A percentile compares a stretch with the other conserved stretches of the same genome.
Conservation (phyloP, 495 filamentous ascomycete genomes). For the Tuber aestivum region DNA sequence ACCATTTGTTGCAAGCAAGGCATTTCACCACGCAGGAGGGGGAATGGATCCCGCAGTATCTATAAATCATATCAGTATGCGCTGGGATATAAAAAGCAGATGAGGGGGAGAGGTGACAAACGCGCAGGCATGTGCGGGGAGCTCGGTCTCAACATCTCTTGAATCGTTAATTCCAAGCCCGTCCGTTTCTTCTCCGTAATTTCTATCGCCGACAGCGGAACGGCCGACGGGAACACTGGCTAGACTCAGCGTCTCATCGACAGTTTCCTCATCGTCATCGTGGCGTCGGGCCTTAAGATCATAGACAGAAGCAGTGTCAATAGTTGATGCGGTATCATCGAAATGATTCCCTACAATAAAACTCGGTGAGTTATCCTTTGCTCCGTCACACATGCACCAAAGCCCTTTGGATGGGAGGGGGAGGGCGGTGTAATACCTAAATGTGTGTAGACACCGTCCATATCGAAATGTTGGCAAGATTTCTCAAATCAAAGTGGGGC, state of each 20-base stretch:
- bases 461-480: conserved; percentile 38
- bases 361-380: conserved; percentile 65
- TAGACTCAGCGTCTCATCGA: conserved; percentile 86
- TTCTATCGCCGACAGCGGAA: conserved; percentile 59
- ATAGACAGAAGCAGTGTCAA: conserved; percentile 43
- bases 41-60: conserved; percentile 97
- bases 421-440: conserved; percentile 67
- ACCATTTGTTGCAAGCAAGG: conserved; percentile 94
- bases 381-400: conserved; percentile 65
- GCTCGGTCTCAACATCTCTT: conserved; percentile 74
- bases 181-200: conserved; percentile 52
- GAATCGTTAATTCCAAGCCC: conserved; percentile 35
- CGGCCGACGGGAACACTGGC: conserved; percentile 77
- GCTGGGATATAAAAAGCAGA: neutral
- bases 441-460: conserved; percentile 83
- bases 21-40: conserved; percentile 93
- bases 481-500: neutral
- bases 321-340: conserved; percentile 42
- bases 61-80: conserved; percentile 42
- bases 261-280: conserved; percentile 79
- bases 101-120: conserved; percentile 54
- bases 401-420: conserved; percentile 59
- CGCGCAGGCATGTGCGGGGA: conserved; percentile 95
- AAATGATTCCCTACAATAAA: conserved; percentile 55
- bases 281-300: conserved; percentile 56